A percentile compares a stretch with the other conserved stretches of the same genome.
Conservation (phyloP, 2,329 filamentous ascomycete species). For the Laburnicola sp. region DNA sequence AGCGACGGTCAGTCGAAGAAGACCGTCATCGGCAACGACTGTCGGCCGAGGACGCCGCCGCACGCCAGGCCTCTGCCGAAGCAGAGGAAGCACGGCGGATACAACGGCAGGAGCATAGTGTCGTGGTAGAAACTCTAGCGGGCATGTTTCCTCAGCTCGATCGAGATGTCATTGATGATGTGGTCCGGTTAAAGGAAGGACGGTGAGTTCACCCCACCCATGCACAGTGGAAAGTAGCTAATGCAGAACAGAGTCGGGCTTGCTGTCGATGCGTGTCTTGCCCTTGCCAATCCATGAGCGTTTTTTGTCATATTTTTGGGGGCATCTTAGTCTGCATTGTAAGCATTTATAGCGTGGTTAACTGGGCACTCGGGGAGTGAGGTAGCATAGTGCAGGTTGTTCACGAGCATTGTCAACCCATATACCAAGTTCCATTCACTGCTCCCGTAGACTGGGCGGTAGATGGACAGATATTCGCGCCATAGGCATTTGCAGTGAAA, state of each 20-base stretch:
- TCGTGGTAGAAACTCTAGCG: slow-evolving; percentile 89
- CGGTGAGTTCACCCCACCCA: slow-evolving; percentile 62
- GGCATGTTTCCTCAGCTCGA: slow-evolving; percentile 98
- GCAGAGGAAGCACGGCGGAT: slow-evolving; percentile 83
- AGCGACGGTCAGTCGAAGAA: slow-evolving; percentile 32
- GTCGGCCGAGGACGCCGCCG: slow-evolving; percentile 83
- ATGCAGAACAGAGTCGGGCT: slow-evolving; percentile 1
- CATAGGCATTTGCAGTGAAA: no score
- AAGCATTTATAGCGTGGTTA: no score
- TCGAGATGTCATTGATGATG: slow-evolving; percentile 91
- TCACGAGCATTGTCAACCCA: no score
- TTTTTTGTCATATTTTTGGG: no score
- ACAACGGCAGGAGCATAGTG: slow-evolving; percentile 80
- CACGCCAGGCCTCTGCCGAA: slow-evolving; percentile 87
- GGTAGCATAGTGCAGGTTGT: no score
- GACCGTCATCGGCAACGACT: slow-evolving; percentile 45
- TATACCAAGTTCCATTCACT: no score
- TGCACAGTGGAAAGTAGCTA: no score
- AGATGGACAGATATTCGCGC: no score
- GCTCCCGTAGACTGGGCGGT: no score
- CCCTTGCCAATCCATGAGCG: slow-evolving; percentile 3
- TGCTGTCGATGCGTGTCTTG: slow-evolving; percentile 3
- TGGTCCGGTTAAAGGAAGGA: slow-evolving; percentile 93
- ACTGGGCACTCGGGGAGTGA: no score
- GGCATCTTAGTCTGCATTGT: no score